Base-by-base conservation (phyloP, 306 rosid genomes). In the Cicer cuneatum region DNA sequence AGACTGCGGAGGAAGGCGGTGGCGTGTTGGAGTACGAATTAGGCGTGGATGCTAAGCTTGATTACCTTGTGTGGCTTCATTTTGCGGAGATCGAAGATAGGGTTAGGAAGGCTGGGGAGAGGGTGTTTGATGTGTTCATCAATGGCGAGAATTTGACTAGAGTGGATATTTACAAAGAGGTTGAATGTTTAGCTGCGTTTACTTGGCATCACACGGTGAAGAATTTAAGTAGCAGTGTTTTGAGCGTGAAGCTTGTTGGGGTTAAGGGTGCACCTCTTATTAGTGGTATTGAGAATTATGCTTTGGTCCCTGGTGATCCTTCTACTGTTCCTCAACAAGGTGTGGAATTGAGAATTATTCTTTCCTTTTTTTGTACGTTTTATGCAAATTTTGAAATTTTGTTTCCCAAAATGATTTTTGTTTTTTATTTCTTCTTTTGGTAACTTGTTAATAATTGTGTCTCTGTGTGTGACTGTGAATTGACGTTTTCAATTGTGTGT, bases 211-310 rank as follows among this genome's bases (percentile, higher is more conserved):
- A 85, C 45, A 81, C 86, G n/a, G 93, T 83, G 75, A 87, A 87
- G 86, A 90, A 90, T 75, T 80, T 94, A 92, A 94, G 91, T 78
- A 89, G 77, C 35, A 80, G 79, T 0, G 38, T 4, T 2, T 74
- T 93, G 85, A 88, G 21, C 7, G 88, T 94, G 86, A 90, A 82
- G 89, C 92, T 91, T 19, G 82, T 60, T 51, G 82, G 85, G 10
- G 97, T 78, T 64, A 83, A 66, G 0, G 98, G 96, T 9, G 82
- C 95, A 14, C 89, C 92, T 37, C 7, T 91, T 64, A 83, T 94
- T 49, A 74, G 90, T 35, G 98, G 97, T 51, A 83, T 94, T 49
- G 98, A 94, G 80, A 94, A 90, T 87, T 94, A 91, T 64, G 98
- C 98, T 0, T 67, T 93, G 76, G 96, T 93, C 73, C 94, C 93